Conservation (phyloP, 2,329 filamentous ascomycete genomes). For the Ceratocystis eucalypticola region DNA sequence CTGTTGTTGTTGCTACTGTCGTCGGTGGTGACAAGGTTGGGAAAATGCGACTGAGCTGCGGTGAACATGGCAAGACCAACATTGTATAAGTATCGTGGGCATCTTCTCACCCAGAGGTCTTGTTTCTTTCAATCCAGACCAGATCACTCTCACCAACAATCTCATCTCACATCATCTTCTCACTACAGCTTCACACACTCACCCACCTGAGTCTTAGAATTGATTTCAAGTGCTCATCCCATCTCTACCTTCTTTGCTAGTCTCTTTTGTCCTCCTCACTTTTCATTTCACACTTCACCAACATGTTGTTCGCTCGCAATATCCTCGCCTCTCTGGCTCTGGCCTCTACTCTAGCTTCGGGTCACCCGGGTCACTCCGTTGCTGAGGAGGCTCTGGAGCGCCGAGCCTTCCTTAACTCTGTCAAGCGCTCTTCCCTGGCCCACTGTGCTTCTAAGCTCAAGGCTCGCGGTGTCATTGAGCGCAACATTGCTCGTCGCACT, state of each 20-base stretch:
- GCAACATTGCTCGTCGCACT: constrained; percentile 34
- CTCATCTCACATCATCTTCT: background rate
- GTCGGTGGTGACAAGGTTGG: background rate
- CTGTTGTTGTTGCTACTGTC: background rate
- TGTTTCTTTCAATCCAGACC: background rate
- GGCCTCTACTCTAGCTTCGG: constrained; percentile 21
- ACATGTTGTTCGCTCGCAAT: constrained; percentile 16
- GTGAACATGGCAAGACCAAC: background rate
- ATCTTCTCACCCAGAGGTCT: background rate
- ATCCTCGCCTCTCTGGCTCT: constrained; percentile 18
- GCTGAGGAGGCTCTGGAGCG: constrained; percentile 37
- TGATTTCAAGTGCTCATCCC: background rate
- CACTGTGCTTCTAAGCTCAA: constrained; percentile 36
- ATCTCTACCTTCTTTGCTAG: background rate
- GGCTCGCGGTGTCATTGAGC: constrained; percentile 33
- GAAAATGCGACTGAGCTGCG: background rate
- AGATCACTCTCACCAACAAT: background rate
- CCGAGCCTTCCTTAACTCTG: constrained; percentile 31
- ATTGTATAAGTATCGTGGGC: constrained; percentile 14
- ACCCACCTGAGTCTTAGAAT: background rate
- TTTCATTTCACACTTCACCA: background rate
- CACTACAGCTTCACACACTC: background rate
- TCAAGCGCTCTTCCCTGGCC: constrained; percentile 31
- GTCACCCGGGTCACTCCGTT: constrained; percentile 38
- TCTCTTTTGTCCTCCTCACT: background rate